These are phyloP conservation scores for Podaxis carcinomalis DNA, from an alignment of 768 basidiomycete genomes.

Conservation along the genomic window DNA sequence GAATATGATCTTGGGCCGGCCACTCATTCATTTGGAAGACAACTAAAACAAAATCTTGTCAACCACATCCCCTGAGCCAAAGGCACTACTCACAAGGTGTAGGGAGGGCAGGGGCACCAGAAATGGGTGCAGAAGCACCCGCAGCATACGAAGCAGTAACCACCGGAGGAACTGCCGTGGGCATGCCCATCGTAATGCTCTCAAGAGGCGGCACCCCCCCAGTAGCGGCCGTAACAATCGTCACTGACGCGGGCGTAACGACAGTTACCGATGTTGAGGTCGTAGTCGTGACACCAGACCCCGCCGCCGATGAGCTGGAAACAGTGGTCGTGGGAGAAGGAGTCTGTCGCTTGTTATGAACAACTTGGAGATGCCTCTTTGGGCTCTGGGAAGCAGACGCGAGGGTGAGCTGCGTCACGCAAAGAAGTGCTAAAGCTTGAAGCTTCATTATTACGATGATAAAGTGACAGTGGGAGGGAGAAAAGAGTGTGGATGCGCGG, in stretches of 20 bases:
- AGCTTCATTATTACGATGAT: slow-evolving; percentile 37
- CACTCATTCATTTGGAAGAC: slow-evolving; percentile 36
- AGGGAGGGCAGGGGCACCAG: slow-evolving; percentile 67
- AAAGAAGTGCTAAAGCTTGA: slow-evolving; percentile 39
- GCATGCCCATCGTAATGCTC: slow-evolving; percentile 61
- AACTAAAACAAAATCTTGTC: slow-evolving; percentile 13
- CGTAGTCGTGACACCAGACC: slow-evolving; percentile 8
- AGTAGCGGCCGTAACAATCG: slow-evolving; percentile 43
- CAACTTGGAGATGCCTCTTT: slow-evolving; percentile 29
- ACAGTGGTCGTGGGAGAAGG: slow-evolving; percentile 1
- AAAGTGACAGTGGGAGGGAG: slow-evolving; percentile 17
- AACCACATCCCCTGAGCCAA: background rate
- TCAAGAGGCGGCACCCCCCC: slow-evolving; percentile 54
- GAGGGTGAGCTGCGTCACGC: slow-evolving; percentile 31
- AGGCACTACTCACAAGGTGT: slow-evolving; percentile 43
- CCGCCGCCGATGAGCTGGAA: slow-evolving; percentile 12
- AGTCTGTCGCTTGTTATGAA: slow-evolving; percentile 35
- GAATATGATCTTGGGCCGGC: slow-evolving; percentile 60
- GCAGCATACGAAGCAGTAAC: slow-evolving; percentile 49
- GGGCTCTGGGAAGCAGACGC: slow-evolving; percentile 33
- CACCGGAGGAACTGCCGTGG: slow-evolving; percentile 43
- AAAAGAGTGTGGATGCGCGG: slow-evolving; percentile 21
- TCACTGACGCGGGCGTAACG: slow-evolving; percentile 8
- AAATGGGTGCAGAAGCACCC: slow-evolving; percentile 58
- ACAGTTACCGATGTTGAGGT: slow-evolving; percentile 9